Percentiles rank a stretch among this genome's conserved stretches.
These are phyloP conservation scores for Phalaenopsis equestris DNA, from an alignment of 106 monocot species.

Conservation along the genomic window DNA sequence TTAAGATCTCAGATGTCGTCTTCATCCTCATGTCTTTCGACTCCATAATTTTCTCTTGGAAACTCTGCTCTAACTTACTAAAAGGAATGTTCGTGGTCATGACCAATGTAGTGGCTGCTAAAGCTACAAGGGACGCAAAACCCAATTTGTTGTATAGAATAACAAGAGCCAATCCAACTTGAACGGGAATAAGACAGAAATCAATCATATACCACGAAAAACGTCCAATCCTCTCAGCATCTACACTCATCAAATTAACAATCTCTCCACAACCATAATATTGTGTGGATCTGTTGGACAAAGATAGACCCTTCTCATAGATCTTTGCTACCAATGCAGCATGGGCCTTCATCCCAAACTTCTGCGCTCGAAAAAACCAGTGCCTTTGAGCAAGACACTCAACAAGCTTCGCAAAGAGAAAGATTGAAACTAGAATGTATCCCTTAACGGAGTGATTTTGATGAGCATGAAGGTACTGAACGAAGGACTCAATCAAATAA, in stretches of 20 bases:
- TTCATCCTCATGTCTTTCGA: constrained; percentile 90
- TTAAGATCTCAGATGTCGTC: constrained; percentile 66
- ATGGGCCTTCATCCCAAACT: constrained; percentile 37
- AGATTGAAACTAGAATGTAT: constrained; percentile 43
- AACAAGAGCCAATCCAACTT: constrained; percentile 51
- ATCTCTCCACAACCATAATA: constrained; percentile 69
- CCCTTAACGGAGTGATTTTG: constrained; percentile 36
- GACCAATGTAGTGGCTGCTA: constrained; percentile 48
- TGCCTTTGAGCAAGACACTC: constrained; percentile 80
- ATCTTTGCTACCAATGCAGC: constrained; percentile 53
- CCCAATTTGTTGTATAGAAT: constrained; percentile 62
- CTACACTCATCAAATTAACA: constrained; percentile 82
- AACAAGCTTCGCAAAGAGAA: constrained; percentile 58
- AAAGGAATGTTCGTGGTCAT: constrained; percentile 70
- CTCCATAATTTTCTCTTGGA: constrained; percentile 74
- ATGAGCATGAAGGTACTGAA: constrained; percentile 28
- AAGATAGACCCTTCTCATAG: constrained; percentile 67
- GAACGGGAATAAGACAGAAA: constrained; percentile 69
- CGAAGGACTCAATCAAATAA: constrained; percentile 33
- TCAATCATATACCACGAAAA: constrained; percentile 90
- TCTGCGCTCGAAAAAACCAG: constrained; percentile 66
- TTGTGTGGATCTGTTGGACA: constrained; percentile 59
- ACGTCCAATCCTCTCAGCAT: constrained; percentile 50
- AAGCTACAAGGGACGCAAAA: constrained; percentile 58
- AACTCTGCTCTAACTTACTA: constrained; percentile 54